Evolutionary conservation across 257 asterid species (phyloP).

Genomic region (Vinca minor): DNA sequence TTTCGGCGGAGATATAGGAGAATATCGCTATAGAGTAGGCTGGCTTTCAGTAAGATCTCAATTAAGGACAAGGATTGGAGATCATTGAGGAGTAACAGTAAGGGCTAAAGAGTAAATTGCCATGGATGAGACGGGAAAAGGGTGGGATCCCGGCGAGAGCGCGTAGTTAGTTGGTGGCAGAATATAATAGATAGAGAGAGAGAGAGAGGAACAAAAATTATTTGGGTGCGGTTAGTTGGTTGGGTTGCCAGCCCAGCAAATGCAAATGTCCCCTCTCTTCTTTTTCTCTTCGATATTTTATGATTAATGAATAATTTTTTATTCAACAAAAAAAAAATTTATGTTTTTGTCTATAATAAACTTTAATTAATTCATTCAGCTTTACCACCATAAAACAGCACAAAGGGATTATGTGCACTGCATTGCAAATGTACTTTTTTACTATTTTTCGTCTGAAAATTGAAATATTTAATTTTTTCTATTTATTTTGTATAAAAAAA

Average conservation of each 20-base stretch:
- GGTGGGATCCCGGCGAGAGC: not conserved
- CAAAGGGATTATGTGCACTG: no score
- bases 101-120: constrained; percentile 4
- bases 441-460: no score
- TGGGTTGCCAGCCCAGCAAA: not conserved
- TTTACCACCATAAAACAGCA: no score
- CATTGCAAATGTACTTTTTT: no score
- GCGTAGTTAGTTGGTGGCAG: constrained; percentile 8
- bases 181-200: not conserved
- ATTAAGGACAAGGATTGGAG: not conserved
- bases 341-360: no score
- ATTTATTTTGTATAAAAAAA: no score
- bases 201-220: not conserved
- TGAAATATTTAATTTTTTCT: no score
- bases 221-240: not conserved
- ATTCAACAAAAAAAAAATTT: no score
- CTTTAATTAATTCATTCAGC: no score
- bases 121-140: not conserved
- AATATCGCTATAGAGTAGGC: no score
- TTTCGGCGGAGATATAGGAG: not conserved
- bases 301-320: no score
- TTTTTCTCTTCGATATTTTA: no score
- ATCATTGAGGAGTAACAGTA: not conserved
- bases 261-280: not conserved
- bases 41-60: not conserved